Evolutionary conservation across 768 basidiomycete species (phyloP).

Genomic region (Trametes maxima): DNA sequence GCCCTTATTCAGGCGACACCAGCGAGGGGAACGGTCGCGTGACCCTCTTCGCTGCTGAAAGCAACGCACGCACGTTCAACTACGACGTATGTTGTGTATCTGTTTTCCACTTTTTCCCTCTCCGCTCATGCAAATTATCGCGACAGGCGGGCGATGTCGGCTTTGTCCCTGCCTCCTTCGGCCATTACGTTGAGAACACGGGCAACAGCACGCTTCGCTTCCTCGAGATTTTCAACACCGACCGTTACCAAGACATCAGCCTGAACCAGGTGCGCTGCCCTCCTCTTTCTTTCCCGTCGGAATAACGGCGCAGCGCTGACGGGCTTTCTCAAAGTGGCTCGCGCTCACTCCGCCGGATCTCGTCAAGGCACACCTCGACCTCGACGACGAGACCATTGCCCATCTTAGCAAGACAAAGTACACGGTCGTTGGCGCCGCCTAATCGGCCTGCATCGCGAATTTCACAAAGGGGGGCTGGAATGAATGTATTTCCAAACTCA

Average conservation of each 20-base stretch:
- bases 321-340: constrained; percentile 52
- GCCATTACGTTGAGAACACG: constrained; percentile 68
- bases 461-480: background rate
- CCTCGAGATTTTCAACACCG: constrained; percentile 60
- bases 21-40: constrained; percentile 46
- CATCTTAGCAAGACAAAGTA: constrained; percentile 55
- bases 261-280: constrained; percentile 37
- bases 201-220: constrained; percentile 59
- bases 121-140: background rate
- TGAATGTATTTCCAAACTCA: too few species aligned
- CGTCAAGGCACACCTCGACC: constrained; percentile 61
- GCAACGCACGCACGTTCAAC: constrained; percentile 46
- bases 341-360: constrained; percentile 58
- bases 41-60: constrained; percentile 43
- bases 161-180: constrained; percentile 26
- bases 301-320: background rate
- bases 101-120: background rate
- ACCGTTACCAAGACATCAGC: constrained; percentile 57
- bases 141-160: constrained; percentile 30
- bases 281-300: background rate
- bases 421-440: constrained; percentile 42
- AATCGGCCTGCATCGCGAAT: background rate
- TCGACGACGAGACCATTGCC: constrained; percentile 53
- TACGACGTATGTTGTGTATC: constrained; percentile 39
- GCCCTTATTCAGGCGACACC: constrained; percentile 1